Evolutionary conservation across 306 rosid species (phyloP).

Genomic region (Lagenaria siceraria): DNA sequence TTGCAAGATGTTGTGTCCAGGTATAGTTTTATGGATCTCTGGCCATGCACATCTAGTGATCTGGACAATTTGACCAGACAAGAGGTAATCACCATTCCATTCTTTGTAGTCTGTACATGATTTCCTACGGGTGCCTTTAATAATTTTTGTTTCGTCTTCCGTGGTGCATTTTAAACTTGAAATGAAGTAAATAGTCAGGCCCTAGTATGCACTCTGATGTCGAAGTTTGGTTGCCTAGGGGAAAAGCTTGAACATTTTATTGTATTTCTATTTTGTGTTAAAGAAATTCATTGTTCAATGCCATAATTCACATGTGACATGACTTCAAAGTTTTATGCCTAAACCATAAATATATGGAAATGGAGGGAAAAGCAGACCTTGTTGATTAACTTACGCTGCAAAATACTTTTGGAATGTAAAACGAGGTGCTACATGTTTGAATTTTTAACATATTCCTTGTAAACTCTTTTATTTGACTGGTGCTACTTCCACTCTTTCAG

Average conservation of each 20-base stretch:
- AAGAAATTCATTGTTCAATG: background rate
- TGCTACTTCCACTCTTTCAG: conserved; percentile 28
- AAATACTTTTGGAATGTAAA: background rate
- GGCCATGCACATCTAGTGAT: conserved; percentile 83
- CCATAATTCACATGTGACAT: background rate
- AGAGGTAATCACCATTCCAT: conserved; percentile 42
- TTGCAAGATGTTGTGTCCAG: conserved; percentile 82
- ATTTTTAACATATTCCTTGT: background rate
- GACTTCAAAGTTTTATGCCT: background rate
- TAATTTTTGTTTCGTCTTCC: background rate
- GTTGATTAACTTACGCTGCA: background rate
- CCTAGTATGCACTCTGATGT: background rate
- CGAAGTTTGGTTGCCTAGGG: background rate
- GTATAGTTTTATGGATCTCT: conserved; percentile 85
- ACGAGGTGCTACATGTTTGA: background rate
- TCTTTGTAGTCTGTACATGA: background rate
- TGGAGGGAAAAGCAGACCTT: background rate
- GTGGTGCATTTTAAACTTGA: background rate
- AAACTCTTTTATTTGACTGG: background rate
- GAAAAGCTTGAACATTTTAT: background rate
- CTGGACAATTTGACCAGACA: conserved; percentile 72
- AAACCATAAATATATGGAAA: background rate
- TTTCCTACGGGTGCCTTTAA: background rate
- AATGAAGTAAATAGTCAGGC: background rate
- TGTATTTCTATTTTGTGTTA: background rate